Base-by-base conservation (phyloP, 345 rosid species). In the Populus euphratica region DNA sequence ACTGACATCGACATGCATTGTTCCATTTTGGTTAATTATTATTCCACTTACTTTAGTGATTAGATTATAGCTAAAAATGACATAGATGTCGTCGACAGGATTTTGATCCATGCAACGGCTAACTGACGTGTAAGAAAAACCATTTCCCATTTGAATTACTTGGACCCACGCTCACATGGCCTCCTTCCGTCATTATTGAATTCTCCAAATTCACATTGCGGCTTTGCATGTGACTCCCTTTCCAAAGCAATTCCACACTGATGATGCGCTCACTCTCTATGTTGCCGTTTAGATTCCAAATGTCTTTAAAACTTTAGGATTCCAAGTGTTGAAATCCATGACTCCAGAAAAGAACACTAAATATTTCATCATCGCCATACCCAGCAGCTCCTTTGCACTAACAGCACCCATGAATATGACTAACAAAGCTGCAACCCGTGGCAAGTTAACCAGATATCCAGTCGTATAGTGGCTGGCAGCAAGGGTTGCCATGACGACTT, bases 101-200 rank as follows among this genome's bases (percentile, higher is more conserved):
- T 41, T 77, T 41, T 9, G 18, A 5, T 52, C 67, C 31, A n/a
- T n/a, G 56, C 65, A 84, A 86, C 85, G 86, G 88, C 85, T 81
- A 54, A 29, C 75, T 86, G 67, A 74, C 78, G 72, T 83, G 77
- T 69, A 36, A 2, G 27, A 18, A 7, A 6, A 13, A 41, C 67
- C 1, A 43, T 35, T 64, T 17, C 63, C 11, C 65, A 54, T 27
- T 76, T 49, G 49, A 78, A 59, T 77, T 41, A 18, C 33, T 68
- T 71, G 75, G 77, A 69, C 73, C 52, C 17, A 3, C 47, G 47
- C 16, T 63, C 80, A 69, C 85, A 33, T 77, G 82, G 64, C 35
- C 49, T 16, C 25, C 5, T 44, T 20, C 38, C 66, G 47, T 72
- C 81, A 56, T 69, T 69, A 33, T 68, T 25, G 76, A 39, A 41